Percentiles rank a stretch among this genome's conserved stretches.
Evolutionary conservation across 2,329 filamentous ascomycete genomes (phyloP).

Genomic region (Trichoderma sp.): DNA sequence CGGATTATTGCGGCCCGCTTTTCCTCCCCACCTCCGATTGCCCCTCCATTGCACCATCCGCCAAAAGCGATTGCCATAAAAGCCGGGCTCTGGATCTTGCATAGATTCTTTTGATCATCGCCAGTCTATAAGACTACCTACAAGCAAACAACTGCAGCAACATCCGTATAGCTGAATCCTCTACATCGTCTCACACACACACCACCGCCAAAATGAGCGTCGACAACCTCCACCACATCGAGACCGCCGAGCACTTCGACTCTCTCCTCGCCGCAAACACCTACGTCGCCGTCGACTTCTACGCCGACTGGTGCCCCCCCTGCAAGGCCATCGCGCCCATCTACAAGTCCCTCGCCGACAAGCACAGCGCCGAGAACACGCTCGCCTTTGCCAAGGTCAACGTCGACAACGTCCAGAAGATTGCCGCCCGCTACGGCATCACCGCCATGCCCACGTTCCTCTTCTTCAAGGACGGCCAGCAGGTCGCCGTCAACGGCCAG

Average conservation of each 20-base stretch:
- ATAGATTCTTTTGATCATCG: not conserved
- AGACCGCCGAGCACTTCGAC: slow-evolving; percentile 41
- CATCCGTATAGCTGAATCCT: not conserved
- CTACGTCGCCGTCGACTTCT: slow-evolving; percentile 54
- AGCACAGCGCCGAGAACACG: slow-evolving; percentile 48
- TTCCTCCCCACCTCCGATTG: not conserved
- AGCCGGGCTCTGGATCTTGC: not conserved
- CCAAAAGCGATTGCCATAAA: not conserved
- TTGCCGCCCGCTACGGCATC: slow-evolving; percentile 76
- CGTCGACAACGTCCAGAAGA: slow-evolving; percentile 78
- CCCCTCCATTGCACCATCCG: slow-evolving; percentile 17
- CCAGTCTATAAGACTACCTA: too few relatives aligned
- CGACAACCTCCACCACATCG: slow-evolving; percentile 38
- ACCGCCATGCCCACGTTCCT: slow-evolving; percentile 94
- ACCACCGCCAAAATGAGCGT: slow-evolving; percentile 16
- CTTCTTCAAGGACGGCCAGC: slow-evolving; percentile 75
- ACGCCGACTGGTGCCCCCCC: slow-evolving; percentile 56
- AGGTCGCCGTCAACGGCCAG: slow-evolving; percentile 41
- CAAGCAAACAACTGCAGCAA: not conserved
- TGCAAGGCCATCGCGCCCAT: slow-evolving; percentile 54
- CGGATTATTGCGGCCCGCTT: slow-evolving; percentile 25
- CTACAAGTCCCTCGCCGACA: slow-evolving; percentile 41
- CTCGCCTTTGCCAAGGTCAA: slow-evolving; percentile 87
- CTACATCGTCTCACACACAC: not conserved
- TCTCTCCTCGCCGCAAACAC: slow-evolving; percentile 45